A percentile compares a stretch with the other conserved stretches of the same genome.
These are phyloP conservation scores for Obelidium mucronatum DNA, from an alignment of 192 early-diverging fungal genomes.

Conservation along the genomic window DNA sequence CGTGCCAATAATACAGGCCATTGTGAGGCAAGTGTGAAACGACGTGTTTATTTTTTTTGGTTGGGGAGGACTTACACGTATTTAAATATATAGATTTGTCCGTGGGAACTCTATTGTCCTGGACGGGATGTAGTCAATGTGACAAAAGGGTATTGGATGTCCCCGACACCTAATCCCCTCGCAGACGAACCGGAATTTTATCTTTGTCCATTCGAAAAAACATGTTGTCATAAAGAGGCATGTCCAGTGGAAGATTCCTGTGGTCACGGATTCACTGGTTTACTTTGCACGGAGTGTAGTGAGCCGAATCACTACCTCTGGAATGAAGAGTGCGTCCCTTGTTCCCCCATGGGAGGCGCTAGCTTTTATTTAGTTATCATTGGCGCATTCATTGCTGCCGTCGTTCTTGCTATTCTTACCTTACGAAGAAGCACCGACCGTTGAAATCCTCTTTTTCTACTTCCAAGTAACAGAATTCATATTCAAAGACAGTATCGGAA, in stretches of 20 bases:
- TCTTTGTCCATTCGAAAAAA: conserved; percentile 2
- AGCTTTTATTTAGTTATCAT: conserved; percentile 18
- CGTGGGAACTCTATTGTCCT: conserved; percentile 2
- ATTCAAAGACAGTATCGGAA: neutral
- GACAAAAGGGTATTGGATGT: conserved; percentile 18
- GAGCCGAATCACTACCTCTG: conserved; percentile 4
- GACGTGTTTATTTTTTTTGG: no score
- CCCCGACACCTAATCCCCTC: neutral
- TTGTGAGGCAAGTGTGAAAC: neutral
- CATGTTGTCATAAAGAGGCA: conserved; percentile 8
- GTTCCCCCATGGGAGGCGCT: neutral
- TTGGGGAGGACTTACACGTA: no score
- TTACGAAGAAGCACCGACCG: conserved; percentile 23
- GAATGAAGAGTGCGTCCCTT: conserved; percentile 20
- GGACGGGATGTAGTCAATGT: conserved; percentile 15
- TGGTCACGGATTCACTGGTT: conserved; percentile 11
- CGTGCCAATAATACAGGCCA: neutral
- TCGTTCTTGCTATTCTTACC: conserved; percentile 11
- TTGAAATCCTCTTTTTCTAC: conserved; percentile 40
- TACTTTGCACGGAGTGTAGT: conserved; percentile 34
- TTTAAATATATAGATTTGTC: conserved; percentile 1
- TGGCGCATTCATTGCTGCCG: conserved; percentile 1
- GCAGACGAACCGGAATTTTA: conserved; percentile 21
- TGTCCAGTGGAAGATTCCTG: conserved; percentile 10
- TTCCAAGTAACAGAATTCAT: conserved; percentile 35